Conservation (phyloP, 2,329 filamentous ascomycete species). For the Colletotrichum sp. region DNA sequence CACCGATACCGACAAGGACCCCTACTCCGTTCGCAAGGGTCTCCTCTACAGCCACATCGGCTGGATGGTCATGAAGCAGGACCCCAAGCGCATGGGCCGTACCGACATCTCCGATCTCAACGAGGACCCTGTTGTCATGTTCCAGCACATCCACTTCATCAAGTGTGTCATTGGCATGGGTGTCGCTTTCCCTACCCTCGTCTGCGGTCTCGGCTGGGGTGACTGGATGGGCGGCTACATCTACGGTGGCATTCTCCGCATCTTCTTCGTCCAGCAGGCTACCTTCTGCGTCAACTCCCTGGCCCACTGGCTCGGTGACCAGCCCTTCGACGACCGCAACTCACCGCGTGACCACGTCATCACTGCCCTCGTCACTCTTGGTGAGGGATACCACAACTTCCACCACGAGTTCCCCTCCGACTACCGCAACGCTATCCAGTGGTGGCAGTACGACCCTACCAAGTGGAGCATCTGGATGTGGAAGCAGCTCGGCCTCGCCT, state of each 20-base stretch:
- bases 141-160: slow-evolving; percentile 88
- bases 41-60: slow-evolving; percentile 80
- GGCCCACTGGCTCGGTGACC: slow-evolving; percentile 89
- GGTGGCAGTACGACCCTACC: slow-evolving; percentile 91
- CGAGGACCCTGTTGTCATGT: slow-evolving; percentile 83
- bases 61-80: slow-evolving; percentile 95
- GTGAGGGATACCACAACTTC: slow-evolving; percentile 94
- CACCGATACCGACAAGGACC: slow-evolving; percentile 91
- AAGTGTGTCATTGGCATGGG: slow-evolving; percentile 81
- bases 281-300: slow-evolving; percentile 94
- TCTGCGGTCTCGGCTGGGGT: slow-evolving; percentile 80
- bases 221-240: slow-evolving; percentile 84
- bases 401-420: slow-evolving; percentile 94
- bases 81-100: slow-evolving; percentile 85
- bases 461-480: slow-evolving; percentile 88
- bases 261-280: slow-evolving; percentile 90
- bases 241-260: slow-evolving; percentile 83
- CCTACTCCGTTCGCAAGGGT: slow-evolving; percentile 89
- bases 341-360: slow-evolving; percentile 87
- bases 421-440: slow-evolving; percentile 90
- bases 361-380: slow-evolving; percentile 83
- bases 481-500: slow-evolving; percentile 85
- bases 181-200: slow-evolving; percentile 74
- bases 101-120: slow-evolving; percentile 90
- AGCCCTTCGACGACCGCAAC: slow-evolving; percentile 93